Conservation (phyloP, 2,329 filamentous ascomycete species). For the Beauveria pseudobassiana region DNA sequence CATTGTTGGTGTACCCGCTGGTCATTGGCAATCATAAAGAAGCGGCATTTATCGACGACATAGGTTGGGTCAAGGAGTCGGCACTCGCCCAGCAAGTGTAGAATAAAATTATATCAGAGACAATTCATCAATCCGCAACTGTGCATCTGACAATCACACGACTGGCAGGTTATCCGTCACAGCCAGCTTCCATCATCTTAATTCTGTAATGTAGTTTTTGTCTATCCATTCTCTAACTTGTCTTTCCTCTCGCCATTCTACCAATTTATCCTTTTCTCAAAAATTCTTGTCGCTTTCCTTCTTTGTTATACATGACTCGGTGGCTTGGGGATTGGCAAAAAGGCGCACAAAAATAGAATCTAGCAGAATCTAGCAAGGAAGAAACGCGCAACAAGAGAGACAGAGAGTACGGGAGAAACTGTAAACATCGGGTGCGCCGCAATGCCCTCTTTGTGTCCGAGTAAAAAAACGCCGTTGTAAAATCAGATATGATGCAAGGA, state of each 20-base stretch:
- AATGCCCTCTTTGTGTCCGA: constrained; percentile 9
- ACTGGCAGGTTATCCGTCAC: too few relatives aligned
- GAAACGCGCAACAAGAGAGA: neutral
- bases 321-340: neutral
- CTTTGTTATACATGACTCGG: constrained; percentile 4
- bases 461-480: constrained; percentile 4
- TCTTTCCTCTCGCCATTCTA: neutral
- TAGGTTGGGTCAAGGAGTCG: neutral
- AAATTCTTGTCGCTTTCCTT: neutral
- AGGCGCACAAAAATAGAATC: neutral
- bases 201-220: neutral
- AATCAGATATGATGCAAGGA: constrained; percentile 11
- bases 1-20: neutral
- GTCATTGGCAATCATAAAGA: neutral
- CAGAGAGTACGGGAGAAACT: neutral
- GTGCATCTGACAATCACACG: too few relatives aligned
- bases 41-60: neutral
- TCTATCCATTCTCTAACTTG: constrained; percentile 1
- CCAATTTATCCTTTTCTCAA: neutral
- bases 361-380: neutral
- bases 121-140: neutral
- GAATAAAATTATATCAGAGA: neutral
- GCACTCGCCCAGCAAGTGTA: neutral
- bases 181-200: neutral
- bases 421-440: constrained; percentile 8